Evolutionary conservation across 78 protist genomes (phyloP).

Genomic region (Pelomyxa schiedti): DNA sequence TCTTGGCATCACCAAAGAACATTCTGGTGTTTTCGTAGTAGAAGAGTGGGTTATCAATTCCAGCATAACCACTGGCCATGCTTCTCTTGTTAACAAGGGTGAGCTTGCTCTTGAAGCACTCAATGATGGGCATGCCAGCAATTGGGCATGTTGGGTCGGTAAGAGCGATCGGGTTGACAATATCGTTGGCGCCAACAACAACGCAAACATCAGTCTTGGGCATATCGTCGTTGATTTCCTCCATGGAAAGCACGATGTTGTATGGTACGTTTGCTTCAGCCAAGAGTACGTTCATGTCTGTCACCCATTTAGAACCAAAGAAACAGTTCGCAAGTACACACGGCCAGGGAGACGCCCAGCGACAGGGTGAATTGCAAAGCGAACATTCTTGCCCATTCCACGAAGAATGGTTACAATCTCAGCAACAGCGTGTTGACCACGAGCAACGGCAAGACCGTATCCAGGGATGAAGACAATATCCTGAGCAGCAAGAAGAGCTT

Average conservation of each 20-base stretch:
- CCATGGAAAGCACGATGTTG: slow-evolving; percentile 95
- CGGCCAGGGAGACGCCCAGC: slow-evolving; percentile 96
- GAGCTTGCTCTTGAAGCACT: slow-evolving; percentile 78
- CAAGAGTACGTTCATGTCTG: slow-evolving; percentile 89
- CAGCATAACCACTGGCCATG: slow-evolving; percentile 93
- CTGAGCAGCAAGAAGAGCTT: slow-evolving; percentile 4
- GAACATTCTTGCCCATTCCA: slow-evolving; percentile 51
- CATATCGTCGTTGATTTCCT: slow-evolving; percentile 87
- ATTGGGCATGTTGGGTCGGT: slow-evolving; percentile 89
- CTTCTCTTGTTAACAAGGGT: slow-evolving; percentile 90
- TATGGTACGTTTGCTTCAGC: slow-evolving; percentile 96
- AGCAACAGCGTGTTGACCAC: slow-evolving; percentile 80
- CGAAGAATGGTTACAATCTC: slow-evolving; percentile 54
- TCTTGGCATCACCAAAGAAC: slow-evolving; percentile 93
- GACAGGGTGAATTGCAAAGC: slow-evolving; percentile 91
- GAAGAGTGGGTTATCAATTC: slow-evolving; percentile 88
- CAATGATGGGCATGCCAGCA: slow-evolving; percentile 94
- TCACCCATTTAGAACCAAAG: too few species aligned
- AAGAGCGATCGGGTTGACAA: slow-evolving; percentile 88
- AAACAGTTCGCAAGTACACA: too few species aligned
- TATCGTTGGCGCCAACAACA: slow-evolving; percentile 93
- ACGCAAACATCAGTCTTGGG: slow-evolving; percentile 54
- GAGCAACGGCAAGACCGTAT: slow-evolving; percentile 93
- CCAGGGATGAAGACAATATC: slow-evolving; percentile 93
- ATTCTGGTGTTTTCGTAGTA: slow-evolving; percentile 81